Evolutionary conservation across 148 eudicot species (phyloP), one percentile per base, ranked within the genome.

Genomic region (Fagopyrum esculentum): DNA sequence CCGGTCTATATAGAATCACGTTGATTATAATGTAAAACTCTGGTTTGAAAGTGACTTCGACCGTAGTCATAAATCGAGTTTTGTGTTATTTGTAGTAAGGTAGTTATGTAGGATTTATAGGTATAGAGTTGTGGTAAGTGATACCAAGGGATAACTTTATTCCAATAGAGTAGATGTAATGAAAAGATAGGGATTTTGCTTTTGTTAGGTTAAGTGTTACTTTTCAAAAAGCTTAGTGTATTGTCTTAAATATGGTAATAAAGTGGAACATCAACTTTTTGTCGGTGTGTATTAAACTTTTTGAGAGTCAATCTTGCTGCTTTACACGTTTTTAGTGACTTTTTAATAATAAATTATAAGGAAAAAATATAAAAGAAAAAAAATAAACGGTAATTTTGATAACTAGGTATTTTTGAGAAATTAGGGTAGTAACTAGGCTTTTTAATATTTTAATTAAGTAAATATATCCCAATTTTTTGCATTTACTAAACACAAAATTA

Each of bases 241-340:
- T 7, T 57, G 45, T 64, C 40, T 64, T 45, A 64, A 64, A 40
- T 40, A 43, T 12, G 70, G 46, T 35, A 64, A 64, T 64, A 64
- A 64, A 64, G 70, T 64, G 70, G 9, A 40, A 64, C 17, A 40
- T 64, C 70, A 4, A 64, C 70, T 64, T 64, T 35, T 35, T 64
- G 70, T 35, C 70, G 47, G 70, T 35, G 45, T 30, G 69, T 64
- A 35, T 35, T 13, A 35, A 64, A 40, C 45, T 40, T 64, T 13
- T 45, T 64, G 4, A 29, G 45, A 64, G 70, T 64, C 70, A 64
- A 64, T 35, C 40, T 64, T 10, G 70, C 40, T 40, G 70, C 70
- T 64, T 64, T 64, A 64, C 70, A 64, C 70, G 70, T 64, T 64
- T 64, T 13, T n/a, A 57, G n/a, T 40, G 46, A 0, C 12, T 64